Conservation (phyloP, 306 rosid species). For the Crotalaria pallida region DNA sequence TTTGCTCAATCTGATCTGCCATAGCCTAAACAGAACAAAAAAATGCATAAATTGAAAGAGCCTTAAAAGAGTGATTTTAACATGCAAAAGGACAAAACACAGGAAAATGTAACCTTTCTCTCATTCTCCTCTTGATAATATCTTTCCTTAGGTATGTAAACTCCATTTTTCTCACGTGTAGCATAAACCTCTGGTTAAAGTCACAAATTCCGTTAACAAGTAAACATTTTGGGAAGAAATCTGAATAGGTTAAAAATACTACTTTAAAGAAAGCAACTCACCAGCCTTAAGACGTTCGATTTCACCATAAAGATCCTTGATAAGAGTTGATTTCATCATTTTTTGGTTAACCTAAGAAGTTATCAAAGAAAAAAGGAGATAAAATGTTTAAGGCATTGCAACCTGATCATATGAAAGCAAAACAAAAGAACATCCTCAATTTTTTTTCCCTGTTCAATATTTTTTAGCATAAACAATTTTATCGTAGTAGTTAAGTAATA, state of each 20-base stretch:
- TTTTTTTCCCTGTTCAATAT: background rate
- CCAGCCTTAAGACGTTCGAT: constrained; percentile 91
- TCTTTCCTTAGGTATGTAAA: constrained; percentile 91
- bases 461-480: background rate
- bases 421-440: background rate
- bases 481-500: background rate
- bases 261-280: constrained; percentile 26
- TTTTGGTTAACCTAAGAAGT: constrained; percentile 76
- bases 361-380: background rate
- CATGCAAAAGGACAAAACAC: background rate
- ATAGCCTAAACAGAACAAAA: constrained; percentile 53
- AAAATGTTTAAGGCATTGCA: background rate
- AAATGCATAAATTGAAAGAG: background rate
- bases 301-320: constrained; percentile 97
- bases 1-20: constrained; percentile 94
- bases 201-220: background rate
- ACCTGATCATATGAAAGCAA: background rate
- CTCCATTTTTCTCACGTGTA: constrained; percentile 94
- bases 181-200: constrained; percentile 82
- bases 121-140: constrained; percentile 89
- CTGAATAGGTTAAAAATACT: background rate
- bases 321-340: constrained; percentile 96
- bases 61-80: background rate
- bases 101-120: constrained; percentile 58
- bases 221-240: background rate